These are phyloP conservation scores for Blastocystis sp. DNA, from an alignment of 352 stramenopile genomes.

Conservation along the genomic window DNA sequence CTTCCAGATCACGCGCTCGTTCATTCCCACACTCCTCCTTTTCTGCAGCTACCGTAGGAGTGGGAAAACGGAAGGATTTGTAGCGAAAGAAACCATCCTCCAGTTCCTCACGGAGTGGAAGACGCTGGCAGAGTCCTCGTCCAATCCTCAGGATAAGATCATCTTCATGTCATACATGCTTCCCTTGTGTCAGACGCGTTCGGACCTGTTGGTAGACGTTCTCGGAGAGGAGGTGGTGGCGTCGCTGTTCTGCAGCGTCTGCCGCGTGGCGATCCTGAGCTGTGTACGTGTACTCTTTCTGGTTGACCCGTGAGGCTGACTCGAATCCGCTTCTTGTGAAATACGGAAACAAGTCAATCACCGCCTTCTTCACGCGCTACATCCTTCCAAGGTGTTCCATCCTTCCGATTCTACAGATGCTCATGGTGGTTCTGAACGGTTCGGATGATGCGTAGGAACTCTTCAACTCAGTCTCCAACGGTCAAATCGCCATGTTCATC, in stretches of 20 bases:
- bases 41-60: background rate
- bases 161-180: background rate
- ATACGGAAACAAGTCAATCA: background rate
- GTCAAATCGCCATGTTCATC: background rate
- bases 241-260: background rate
- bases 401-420: background rate
- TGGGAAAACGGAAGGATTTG: background rate
- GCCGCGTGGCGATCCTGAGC: background rate
- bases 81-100: background rate
- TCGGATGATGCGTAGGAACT: background rate
- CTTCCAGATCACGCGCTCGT: background rate
- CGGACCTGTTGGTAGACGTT: background rate
- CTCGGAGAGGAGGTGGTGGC: background rate
- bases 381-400: background rate
- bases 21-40: background rate
- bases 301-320: background rate
- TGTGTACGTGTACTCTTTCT: background rate
- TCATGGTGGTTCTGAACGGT: background rate
- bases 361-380: background rate
- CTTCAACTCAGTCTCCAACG: background rate
- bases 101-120: background rate
- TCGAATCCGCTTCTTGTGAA: background rate
- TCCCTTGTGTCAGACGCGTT: background rate
- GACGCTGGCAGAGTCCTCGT: background rate
- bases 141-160: background rate